phyloP scores from a whole-genome alignment of 495 filamentous ascomycete genomes.

The Podospora anserina region DNA sequence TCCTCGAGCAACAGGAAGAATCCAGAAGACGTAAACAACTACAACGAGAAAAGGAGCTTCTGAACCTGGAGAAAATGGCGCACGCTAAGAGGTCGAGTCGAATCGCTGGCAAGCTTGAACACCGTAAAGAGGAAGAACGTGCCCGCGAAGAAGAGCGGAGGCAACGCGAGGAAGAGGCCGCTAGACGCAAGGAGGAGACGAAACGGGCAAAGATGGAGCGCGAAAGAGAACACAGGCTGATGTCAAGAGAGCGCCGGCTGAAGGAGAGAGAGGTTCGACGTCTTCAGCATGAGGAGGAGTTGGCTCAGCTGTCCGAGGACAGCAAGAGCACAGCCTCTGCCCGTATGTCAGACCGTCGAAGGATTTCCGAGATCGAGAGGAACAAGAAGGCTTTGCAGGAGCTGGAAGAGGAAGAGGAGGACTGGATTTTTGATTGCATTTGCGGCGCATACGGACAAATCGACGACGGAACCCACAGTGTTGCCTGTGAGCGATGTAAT shows the following conservation, averaged over 20 bases:
- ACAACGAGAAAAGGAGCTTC: constrained; percentile 73
- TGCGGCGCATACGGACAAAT: constrained; percentile 88
- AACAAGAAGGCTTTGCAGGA: constrained; percentile 70
- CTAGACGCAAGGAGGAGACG: constrained; percentile 66
- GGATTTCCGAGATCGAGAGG: constrained; percentile 72
- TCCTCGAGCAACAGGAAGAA: constrained; percentile 80
- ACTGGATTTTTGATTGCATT: constrained; percentile 93
- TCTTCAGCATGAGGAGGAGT: constrained; percentile 75
- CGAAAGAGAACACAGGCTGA: constrained; percentile 76
- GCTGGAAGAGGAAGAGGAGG: constrained; percentile 68
- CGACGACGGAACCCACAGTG: constrained; percentile 87
- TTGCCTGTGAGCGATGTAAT: constrained; percentile 93
- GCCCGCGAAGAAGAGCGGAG: constrained; percentile 69
- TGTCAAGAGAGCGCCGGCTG: constrained; percentile 78
- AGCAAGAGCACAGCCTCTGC: constrained; percentile 60
- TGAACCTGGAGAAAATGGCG: constrained; percentile 79
- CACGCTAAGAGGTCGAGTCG: constrained; percentile 90
- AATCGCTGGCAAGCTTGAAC: constrained; percentile 75
- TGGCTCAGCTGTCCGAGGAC: constrained; percentile 73
- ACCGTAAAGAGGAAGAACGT: constrained; percentile 69
- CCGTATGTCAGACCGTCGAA: constrained; percentile 72
- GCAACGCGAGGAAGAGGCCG: constrained; percentile 59
- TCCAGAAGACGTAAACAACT: constrained; percentile 63
- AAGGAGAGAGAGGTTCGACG: constrained; percentile 80
- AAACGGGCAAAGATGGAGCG: constrained; percentile 62